phyloP scores from a whole-genome alignment of 129 eudicot genomes.

The Artemisia tridentata region DNA sequence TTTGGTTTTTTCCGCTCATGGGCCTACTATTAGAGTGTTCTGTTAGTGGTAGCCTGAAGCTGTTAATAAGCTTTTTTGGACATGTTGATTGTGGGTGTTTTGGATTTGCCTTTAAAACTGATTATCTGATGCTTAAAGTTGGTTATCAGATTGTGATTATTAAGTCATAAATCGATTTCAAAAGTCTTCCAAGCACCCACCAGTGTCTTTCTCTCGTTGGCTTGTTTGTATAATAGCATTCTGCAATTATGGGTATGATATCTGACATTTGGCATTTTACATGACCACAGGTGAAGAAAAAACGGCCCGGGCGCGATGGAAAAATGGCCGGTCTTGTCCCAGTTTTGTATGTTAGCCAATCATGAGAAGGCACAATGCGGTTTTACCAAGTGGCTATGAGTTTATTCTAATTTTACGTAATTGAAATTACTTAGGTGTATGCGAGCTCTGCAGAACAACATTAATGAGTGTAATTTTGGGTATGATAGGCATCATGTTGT shows the following conservation, averaged over 20 bases:
- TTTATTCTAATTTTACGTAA: conserved; percentile 4
- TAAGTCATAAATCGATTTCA: too few relatives aligned
- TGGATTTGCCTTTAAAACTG: too few relatives aligned
- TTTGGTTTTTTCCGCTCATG: not conserved
- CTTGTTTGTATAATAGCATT: not conserved
- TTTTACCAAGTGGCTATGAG: not conserved
- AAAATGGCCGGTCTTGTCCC: conserved; percentile 96
- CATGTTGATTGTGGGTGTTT: too few relatives aligned
- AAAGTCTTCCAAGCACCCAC: too few relatives aligned
- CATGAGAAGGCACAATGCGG: conserved; percentile 36
- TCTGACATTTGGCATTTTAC: conserved; percentile 17
- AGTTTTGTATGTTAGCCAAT: conserved; percentile 78
- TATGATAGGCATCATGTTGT: conserved; percentile 29
- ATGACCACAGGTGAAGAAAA: conserved; percentile 77
- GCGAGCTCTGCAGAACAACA: not conserved
- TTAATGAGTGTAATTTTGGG: conserved; percentile 9
- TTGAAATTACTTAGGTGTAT: not conserved
- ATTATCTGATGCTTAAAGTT: too few relatives aligned
- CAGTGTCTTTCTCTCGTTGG: too few relatives aligned
- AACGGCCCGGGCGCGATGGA: conserved; percentile 91
- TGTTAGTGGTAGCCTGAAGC: too few relatives aligned
- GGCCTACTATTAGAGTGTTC: too few relatives aligned
- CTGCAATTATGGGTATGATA: not conserved
- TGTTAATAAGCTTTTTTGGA: too few relatives aligned
- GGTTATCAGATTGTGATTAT: too few relatives aligned